A percentile compares a stretch with the other conserved stretches of the same genome.
Conservation (phyloP, 257 asterid species). For the Verbena officinalis region DNA sequence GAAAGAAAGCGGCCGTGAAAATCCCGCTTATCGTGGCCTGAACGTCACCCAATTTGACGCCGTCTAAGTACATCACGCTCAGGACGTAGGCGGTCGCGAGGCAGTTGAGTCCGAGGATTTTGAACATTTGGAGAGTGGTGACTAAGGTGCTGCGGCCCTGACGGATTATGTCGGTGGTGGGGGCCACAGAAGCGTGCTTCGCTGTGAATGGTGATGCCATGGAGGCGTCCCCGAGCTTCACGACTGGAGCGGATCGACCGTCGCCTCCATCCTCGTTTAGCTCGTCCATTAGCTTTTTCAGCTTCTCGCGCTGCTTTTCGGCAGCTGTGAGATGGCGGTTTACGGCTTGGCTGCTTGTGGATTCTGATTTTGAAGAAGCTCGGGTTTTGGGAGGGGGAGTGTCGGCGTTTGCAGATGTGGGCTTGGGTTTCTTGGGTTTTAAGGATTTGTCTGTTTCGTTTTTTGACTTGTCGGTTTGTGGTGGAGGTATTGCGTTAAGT, state of each 20-base stretch:
- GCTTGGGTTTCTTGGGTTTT: slow-evolving; percentile 60
- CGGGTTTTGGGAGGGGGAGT: slow-evolving; percentile 48
- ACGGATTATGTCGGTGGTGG: slow-evolving; percentile 89
- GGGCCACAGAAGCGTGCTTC: slow-evolving; percentile 93
- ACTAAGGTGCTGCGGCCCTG: slow-evolving; percentile 98
- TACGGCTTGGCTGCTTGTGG: slow-evolving; percentile 56
- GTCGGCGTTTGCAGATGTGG: slow-evolving; percentile 51
- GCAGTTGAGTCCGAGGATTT: slow-evolving; percentile 96
- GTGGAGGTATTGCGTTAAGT: slow-evolving; percentile 81
- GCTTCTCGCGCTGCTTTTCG: slow-evolving; percentile 81
- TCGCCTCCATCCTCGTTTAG: slow-evolving; percentile 86
- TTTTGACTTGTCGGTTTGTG: slow-evolving; percentile 56
- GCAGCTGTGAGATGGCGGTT: slow-evolving; percentile 84
- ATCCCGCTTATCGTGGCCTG: slow-evolving; percentile 99
- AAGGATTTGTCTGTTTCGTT: slow-evolving; percentile 58
- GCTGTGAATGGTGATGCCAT: slow-evolving; percentile 99
- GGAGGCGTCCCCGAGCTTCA: slow-evolving; percentile 96
- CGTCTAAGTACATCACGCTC: slow-evolving; percentile 94
- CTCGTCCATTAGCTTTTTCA: slow-evolving; percentile 92
- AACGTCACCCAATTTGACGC: slow-evolving; percentile 91
- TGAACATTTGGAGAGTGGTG: slow-evolving; percentile 98
- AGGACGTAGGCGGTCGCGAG: slow-evolving; percentile 96
- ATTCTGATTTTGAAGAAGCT: slow-evolving; percentile 45
- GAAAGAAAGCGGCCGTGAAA: slow-evolving; percentile 94
- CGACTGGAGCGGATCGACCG: slow-evolving; percentile 90